These are phyloP conservation scores for Cymbopogon flexuosus DNA, from an alignment of 202 grass and related monocot genomes.

Conservation along the genomic window DNA sequence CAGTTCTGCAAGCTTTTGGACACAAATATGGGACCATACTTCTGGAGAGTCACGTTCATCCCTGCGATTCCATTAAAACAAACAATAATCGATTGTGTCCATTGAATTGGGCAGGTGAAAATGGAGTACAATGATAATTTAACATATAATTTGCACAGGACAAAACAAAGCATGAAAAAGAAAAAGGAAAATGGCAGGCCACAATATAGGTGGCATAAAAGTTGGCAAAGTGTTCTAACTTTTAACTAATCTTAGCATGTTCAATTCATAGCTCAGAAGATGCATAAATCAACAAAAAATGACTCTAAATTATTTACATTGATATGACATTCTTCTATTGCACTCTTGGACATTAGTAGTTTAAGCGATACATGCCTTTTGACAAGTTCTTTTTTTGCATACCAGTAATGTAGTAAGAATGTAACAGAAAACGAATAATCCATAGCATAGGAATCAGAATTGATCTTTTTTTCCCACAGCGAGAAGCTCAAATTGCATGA, in stretches of 20 bases:
- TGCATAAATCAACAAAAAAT: background rate
- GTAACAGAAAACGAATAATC: background rate
- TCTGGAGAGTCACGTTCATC: slow-evolving; percentile 75
- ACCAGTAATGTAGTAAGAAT: background rate
- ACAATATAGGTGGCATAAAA: background rate
- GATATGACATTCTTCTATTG: background rate
- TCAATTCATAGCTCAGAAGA: background rate
- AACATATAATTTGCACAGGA: background rate
- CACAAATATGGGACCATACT: slow-evolving; percentile 77
- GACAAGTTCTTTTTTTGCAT: background rate
- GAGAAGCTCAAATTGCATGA: background rate
- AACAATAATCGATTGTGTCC: slow-evolving; percentile 9
- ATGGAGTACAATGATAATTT: background rate
- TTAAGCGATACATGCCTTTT: background rate
- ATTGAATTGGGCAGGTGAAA: background rate
- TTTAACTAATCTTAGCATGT: background rate
- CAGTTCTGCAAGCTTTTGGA: slow-evolving; percentile 86
- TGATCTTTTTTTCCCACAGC: background rate
- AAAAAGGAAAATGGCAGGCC: background rate
- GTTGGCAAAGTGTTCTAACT: background rate
- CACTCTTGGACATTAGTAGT: background rate
- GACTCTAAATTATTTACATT: background rate
- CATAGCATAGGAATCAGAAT: background rate
- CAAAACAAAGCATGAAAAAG: background rate
- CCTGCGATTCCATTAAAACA: slow-evolving; percentile 43